Conservation (phyloP, 345 rosid species). For the Odontarrhena argentea region DNA sequence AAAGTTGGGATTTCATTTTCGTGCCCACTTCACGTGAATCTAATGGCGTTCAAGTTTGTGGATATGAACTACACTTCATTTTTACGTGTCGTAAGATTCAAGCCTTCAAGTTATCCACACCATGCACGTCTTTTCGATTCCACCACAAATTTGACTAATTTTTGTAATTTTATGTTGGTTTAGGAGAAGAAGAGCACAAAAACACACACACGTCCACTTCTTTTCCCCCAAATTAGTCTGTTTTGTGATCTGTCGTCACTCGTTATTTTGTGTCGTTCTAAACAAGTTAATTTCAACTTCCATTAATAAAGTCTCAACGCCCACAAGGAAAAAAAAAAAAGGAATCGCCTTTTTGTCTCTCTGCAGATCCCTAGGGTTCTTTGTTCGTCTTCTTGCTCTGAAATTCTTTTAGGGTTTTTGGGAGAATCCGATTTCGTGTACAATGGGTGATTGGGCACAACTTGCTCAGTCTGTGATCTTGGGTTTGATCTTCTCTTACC, state of each 20-base stretch:
- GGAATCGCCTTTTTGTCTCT: constrained; percentile 31
- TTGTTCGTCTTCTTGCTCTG: constrained; percentile 21
- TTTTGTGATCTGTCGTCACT: constrained; percentile 37
- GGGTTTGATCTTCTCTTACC: constrained; percentile 82
- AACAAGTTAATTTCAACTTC: constrained; percentile 14
- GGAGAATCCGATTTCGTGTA: neutral
- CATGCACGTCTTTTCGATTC: constrained; percentile 38
- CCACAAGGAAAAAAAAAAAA: constrained; percentile 5
- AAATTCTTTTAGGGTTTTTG: neutral
- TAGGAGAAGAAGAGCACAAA: neutral
- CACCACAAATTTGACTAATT: neutral
- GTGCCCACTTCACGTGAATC: constrained; percentile 38
- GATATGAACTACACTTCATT: constrained; percentile 24
- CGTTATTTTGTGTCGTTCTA: constrained; percentile 10
- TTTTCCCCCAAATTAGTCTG: constrained; percentile 24
- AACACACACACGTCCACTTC: constrained; percentile 28
- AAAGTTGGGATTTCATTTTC: constrained; percentile 23
- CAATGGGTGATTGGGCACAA: constrained; percentile 79
- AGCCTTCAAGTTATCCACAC: constrained; percentile 31
- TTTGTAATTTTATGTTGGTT: constrained; percentile 3
- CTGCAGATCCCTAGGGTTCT: constrained; percentile 27
- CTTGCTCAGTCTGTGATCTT: constrained; percentile 72
- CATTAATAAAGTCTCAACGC: constrained; percentile 20
- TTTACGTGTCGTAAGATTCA: constrained; percentile 40
- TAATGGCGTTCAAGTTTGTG: constrained; percentile 42